Evolutionary conservation across 306 rosid species (phyloP), one percentile per base, ranked within the genome.

Genomic region (Medicago ruthenica): DNA sequence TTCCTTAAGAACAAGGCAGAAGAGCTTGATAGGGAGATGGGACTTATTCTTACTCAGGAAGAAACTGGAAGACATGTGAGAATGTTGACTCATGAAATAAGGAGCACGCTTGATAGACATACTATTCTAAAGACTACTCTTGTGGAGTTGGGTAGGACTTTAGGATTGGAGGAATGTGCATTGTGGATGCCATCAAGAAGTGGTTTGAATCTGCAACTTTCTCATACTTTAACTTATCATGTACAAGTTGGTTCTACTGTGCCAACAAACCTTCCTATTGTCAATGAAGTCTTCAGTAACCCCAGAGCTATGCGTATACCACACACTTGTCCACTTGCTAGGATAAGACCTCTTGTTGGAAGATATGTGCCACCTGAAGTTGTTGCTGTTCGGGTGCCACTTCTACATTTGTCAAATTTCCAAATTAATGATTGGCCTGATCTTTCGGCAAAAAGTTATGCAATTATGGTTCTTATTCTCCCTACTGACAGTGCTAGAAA

Each of bases 51-150:
- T 42, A 88, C 89, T 16, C 98, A 94, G 34, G 96, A 92, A 79
- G 98, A 92, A 70, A 84, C 98, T 0, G 98, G 98, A 73, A 85
- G 95, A 80, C 97, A 94, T 84, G 98, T 94, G 79, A 90, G 98
- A 62, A 92, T 94, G 98, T 82, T 94, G 85, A 94, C 98, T 76
- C 98, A 91, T 74, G 98, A 94, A 83, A 94, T 94, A 64, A 84
- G 97, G 86, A 91, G 92, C 87, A 90, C 98, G 0, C 96, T 92
- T n/a, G 88, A 94, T 71, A 82, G 96, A 40, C 87, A 94, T 80
- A 92, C 97, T 11, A 94, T 94, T 81, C 79, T 94, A 44, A 94
- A 87, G 83, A 92, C 98, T 18, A 94, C 98, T 12, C 97, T 94
- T 65, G 91, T 94, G 67, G 98, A 94, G 95, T 83, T 94, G 51